Percentiles rank a stretch among this genome's conserved stretches.
These are phyloP conservation scores for Prorocentrum cordatum DNA, from an alignment of 169 alveolate genomes.

Conservation along the genomic window DNA sequence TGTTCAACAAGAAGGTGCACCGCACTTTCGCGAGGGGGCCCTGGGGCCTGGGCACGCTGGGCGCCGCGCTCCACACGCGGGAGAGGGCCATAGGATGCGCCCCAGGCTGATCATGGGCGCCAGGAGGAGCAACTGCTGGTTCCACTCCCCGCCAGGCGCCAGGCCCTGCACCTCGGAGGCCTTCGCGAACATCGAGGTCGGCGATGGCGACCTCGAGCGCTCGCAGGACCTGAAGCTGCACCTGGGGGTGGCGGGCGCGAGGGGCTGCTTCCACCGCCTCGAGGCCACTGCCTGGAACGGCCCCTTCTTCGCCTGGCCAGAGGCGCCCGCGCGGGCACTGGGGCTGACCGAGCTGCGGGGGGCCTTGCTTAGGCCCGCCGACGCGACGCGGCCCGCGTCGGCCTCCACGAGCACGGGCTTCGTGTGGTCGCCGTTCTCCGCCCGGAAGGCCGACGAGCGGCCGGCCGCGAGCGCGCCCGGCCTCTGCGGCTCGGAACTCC, in stretches of 20 bases:
- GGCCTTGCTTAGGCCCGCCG: background rate
- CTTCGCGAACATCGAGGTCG: background rate
- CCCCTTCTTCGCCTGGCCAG: background rate
- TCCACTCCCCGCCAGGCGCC: background rate
- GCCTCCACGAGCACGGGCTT: background rate
- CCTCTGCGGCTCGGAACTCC: too few species aligned
- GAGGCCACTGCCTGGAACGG: background rate
- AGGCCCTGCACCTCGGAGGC: background rate
- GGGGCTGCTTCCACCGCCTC: background rate
- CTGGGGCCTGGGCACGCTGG: background rate
- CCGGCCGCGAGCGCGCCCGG: too few species aligned
- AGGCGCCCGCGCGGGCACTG: background rate
- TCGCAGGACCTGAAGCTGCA: background rate
- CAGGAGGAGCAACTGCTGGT: background rate
- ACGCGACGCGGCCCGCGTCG: background rate
- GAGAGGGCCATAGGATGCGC: background rate
- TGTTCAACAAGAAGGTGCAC: too few species aligned
- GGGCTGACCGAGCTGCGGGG: background rate
- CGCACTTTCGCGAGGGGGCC: background rate
- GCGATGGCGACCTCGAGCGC: background rate
- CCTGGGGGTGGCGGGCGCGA: background rate
- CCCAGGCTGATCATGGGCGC: background rate
- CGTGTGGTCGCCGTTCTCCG: background rate
- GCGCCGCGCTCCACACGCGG: background rate
- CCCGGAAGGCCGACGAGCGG: background rate